Evolutionary conservation across 805 yeast genomes (phyloP), one percentile per base, ranked within the genome.

Genomic region (Starmerella bombi): DNA sequence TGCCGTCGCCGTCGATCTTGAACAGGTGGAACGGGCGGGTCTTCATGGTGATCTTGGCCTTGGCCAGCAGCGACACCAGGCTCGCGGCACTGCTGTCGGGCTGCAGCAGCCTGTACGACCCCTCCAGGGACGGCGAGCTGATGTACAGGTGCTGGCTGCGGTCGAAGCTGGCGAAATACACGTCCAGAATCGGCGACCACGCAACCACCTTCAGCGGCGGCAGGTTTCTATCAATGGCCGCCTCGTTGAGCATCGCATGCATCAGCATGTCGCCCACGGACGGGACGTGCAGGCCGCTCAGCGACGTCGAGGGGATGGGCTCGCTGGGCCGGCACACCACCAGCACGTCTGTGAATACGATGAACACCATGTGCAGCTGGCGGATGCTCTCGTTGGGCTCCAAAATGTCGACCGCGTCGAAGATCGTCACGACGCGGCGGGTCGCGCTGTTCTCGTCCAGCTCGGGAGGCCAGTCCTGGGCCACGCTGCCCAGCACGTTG

Each of bases 231-330:
- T 52, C 53, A 32, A 88, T 66, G 0, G 94, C 91, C 19, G 77
- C 77, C 52, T 83, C 93, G 56, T 88, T 88, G 23, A 81, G 74
- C 55, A 88, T 65, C 0, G 95, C 83, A 53, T 86, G 93, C 93
- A 86, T 83, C 44, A 88, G 62, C 35, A 83, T 68, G 57, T 85
- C 94, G 0, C 94, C 70, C 12, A 80, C 65, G 3, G 78, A 67
- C 2, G 91, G 80, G 34, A 62, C 53, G 36, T 65, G 67, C 21
- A 66, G 51, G 1, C 59, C 61, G 20, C 48, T 42, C 23, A 41
- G 40, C 5, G 53, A 43, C 3, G 50, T 46, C 43, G 44, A 59
- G 62, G 51, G 77, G 72, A 31, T 62, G 46, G 32, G 80, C 66
- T 36, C 69, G 67, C 46, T 40, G 8, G 62, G 59, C 37, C 51